Conservation (phyloP, 2,329 filamentous ascomycete species). For the Ophiognomonia clavigignenti-juglandacearum region DNA sequence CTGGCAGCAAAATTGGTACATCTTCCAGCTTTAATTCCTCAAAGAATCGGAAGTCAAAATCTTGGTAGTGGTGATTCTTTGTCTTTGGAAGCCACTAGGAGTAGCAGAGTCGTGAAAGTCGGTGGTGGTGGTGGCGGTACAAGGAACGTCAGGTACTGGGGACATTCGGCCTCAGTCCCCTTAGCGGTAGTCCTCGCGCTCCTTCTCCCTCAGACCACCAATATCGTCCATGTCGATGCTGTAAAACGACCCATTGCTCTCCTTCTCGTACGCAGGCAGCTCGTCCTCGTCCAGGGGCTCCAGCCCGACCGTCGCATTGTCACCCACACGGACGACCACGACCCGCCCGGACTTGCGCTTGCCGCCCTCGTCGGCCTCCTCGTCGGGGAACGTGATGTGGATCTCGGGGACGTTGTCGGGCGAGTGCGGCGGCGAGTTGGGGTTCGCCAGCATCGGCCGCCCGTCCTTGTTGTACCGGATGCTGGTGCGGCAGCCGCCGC, state of each 20-base stretch:
- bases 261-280: slow-evolving; percentile 85
- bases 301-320: slow-evolving; percentile 77
- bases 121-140: slow-evolving; percentile 1
- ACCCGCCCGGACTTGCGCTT: slow-evolving; percentile 80
- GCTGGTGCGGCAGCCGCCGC: slow-evolving; percentile 57
- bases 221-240: slow-evolving; percentile 93
- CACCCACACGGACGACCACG: slow-evolving; percentile 86
- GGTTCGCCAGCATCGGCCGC: slow-evolving; percentile 68
- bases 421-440: slow-evolving; percentile 68
- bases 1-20: slow-evolving; percentile 12
- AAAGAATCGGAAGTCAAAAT: slow-evolving; percentile 15
- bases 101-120: slow-evolving; percentile 11
- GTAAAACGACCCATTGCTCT: slow-evolving; percentile 75
- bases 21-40: slow-evolving; percentile 14
- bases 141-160: neutral
- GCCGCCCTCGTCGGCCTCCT: slow-evolving; percentile 75
- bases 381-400: slow-evolving; percentile 95
- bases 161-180: neutral
- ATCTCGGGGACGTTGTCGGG: slow-evolving; percentile 90
- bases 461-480: slow-evolving; percentile 77
- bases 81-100: slow-evolving; percentile 9
- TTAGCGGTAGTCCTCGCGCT: slow-evolving; percentile 36
- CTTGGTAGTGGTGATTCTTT: slow-evolving; percentile 10
- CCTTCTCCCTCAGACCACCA: slow-evolving; percentile 91
- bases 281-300: slow-evolving; percentile 78